Conservation (phyloP, 306 rosid genomes). For the Canavalia ensiformis region DNA sequence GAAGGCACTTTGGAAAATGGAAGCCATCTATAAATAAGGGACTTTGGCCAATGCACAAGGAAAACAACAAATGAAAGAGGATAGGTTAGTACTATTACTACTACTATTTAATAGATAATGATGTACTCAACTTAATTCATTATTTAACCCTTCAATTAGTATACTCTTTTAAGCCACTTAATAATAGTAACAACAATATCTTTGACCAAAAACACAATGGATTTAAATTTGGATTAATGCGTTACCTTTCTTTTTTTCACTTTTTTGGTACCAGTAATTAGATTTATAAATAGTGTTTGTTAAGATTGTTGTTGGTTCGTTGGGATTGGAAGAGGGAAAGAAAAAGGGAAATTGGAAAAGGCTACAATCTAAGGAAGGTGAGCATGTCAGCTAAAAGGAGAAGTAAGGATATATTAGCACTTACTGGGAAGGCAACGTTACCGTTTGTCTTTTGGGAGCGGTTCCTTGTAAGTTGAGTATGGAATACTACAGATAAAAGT, state of each 20-base stretch:
- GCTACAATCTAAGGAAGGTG: background rate
- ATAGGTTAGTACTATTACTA: background rate
- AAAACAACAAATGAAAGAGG: constrained; percentile 19
- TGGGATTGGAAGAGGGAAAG: background rate
- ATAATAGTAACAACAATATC: background rate
- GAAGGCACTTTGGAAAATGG: constrained; percentile 32
- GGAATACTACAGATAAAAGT: background rate
- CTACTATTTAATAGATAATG: constrained; percentile 16
- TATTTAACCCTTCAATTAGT: background rate
- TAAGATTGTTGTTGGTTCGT: too few relatives aligned
- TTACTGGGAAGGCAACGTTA: background rate
- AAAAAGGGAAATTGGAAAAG: background rate
- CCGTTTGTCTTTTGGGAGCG: constrained; percentile 12
- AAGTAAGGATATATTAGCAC: background rate
- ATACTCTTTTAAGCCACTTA: background rate
- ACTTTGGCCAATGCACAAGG: constrained; percentile 19
- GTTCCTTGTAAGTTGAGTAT: constrained; percentile 18
- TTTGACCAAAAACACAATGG: background rate
- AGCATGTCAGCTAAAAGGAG: background rate
- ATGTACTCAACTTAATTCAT: background rate
- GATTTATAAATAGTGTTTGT: too few relatives aligned
- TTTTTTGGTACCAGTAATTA: too few relatives aligned
- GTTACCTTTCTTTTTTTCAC: background rate
- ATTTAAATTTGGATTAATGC: constrained; percentile 21
- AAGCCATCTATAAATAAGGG: background rate